A percentile compares a stretch with the other conserved stretches of the same genome.
Evolutionary conservation across 345 rosid species (phyloP).

Genomic region (Erucastrum elatum): DNA sequence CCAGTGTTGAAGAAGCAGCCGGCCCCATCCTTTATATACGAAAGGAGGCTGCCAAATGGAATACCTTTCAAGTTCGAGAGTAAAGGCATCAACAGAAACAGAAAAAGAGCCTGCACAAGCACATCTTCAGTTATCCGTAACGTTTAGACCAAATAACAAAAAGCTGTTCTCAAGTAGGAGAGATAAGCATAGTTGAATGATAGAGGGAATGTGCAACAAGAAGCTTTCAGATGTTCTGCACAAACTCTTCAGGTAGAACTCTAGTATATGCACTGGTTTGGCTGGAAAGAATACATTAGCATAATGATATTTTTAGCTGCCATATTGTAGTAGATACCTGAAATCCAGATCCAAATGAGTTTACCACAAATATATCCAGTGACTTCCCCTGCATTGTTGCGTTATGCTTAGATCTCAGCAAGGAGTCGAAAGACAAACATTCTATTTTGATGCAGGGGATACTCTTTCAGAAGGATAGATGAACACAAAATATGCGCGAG

Average conservation of each 20-base stretch:
- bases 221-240: slow-evolving; percentile 3
- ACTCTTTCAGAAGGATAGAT: slow-evolving; percentile 16
- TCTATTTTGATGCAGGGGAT: slow-evolving; percentile 15
- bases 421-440: slow-evolving; percentile 2
- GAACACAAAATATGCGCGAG: slow-evolving; percentile 2
- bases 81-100: slow-evolving; percentile 68
- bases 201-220: background rate
- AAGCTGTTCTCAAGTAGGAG: background rate
- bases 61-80: slow-evolving; percentile 84
- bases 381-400: slow-evolving; percentile 63
- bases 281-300: background rate
- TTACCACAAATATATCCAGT: slow-evolving; percentile 88
- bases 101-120: slow-evolving; percentile 73
- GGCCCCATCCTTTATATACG: slow-evolving; percentile 71
- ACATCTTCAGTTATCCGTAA: slow-evolving; percentile 13
- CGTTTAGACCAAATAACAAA: background rate
- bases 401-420: slow-evolving; percentile 16
- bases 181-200: background rate
- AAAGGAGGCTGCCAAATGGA: slow-evolving; percentile 64
- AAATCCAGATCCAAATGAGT: slow-evolving; percentile 94
- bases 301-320: background rate
- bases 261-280: slow-evolving; percentile 1
- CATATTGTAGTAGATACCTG: slow-evolving; percentile 53
- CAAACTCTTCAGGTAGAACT: slow-evolving; percentile 3
- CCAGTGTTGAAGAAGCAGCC: slow-evolving; percentile 76